Conservation (phyloP, 176 grass and related monocot genomes). For the Poa pratensis region DNA sequence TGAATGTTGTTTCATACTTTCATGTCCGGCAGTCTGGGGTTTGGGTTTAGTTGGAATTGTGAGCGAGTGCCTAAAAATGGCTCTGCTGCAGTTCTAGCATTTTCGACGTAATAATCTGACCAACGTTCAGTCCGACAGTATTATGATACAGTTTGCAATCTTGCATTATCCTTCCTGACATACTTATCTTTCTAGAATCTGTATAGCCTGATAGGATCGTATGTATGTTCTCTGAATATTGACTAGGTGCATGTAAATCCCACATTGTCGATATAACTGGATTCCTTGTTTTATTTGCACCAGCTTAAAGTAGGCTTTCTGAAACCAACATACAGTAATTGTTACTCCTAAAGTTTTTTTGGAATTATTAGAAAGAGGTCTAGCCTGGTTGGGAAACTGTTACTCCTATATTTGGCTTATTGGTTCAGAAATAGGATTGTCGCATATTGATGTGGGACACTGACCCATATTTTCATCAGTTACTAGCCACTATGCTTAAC, state of each 20-base stretch:
- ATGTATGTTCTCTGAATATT: conserved; percentile 3
- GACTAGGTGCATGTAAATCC: no score
- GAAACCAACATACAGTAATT: not conserved
- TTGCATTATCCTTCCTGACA: conserved; percentile 13
- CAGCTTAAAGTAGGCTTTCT: not conserved
- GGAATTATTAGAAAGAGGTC: not conserved
- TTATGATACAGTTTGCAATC: not conserved
- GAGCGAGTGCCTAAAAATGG: not conserved
- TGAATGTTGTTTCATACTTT: not conserved
- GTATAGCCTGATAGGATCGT: not conserved
- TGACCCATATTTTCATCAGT: no score
- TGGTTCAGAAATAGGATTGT: not conserved
- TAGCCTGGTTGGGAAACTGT: not conserved
- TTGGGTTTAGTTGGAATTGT: not conserved
- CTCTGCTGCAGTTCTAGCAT: not conserved
- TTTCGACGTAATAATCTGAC: not conserved
- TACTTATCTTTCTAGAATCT: not conserved
- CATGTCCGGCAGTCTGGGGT: not conserved
- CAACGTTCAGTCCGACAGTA: not conserved
- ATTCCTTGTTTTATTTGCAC: not conserved
- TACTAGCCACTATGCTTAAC: not conserved
- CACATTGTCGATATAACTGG: not conserved
- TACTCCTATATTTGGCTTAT: conserved; percentile 1
- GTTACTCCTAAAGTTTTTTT: not conserved
- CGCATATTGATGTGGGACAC: no score